These are phyloP conservation scores for Colletotrichum viniferum DNA, from an alignment of 2,329 filamentous ascomycete genomes.

Conservation along the genomic window DNA sequence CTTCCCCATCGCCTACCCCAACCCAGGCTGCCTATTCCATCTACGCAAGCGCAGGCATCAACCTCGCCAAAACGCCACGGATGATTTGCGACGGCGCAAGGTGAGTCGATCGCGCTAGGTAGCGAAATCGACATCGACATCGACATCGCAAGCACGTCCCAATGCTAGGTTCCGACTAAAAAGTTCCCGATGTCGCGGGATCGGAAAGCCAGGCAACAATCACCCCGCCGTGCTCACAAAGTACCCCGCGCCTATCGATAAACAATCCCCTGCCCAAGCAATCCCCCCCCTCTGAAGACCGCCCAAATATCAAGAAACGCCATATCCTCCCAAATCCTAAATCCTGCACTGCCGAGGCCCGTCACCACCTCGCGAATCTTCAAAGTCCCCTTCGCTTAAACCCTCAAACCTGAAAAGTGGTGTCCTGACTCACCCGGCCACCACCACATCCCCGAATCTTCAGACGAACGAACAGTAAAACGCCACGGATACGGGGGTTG, in stretches of 20 bases:
- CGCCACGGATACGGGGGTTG: constrained; percentile 7
- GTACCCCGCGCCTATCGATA: neutral
- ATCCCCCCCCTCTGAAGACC: fast-evolving
- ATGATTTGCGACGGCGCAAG: neutral
- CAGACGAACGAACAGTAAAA: neutral
- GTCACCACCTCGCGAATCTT: neutral
- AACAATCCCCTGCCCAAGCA: neutral
- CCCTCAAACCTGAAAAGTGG: neutral
- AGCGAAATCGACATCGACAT: neutral
- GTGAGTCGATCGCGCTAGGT: neutral
- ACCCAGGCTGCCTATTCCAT: neutral
- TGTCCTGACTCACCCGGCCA: constrained; percentile 1
- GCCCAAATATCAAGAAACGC: neutral
- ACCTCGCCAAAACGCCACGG: neutral
- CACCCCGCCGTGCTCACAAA: neutral
- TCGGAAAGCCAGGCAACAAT: neutral
- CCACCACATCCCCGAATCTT: neutral
- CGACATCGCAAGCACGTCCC: neutral
- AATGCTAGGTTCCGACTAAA: neutral
- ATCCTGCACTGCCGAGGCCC: neutral
- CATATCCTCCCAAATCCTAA: neutral
- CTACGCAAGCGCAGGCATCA: neutral
- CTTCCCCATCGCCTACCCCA: neutral
- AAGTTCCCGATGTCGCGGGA: neutral
- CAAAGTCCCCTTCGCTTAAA: neutral